Percentiles rank a stretch among this genome's conserved stretches.
phyloP scores from a whole-genome alignment of 179 eudicot species.

The Spinacia oleracea region DNA sequence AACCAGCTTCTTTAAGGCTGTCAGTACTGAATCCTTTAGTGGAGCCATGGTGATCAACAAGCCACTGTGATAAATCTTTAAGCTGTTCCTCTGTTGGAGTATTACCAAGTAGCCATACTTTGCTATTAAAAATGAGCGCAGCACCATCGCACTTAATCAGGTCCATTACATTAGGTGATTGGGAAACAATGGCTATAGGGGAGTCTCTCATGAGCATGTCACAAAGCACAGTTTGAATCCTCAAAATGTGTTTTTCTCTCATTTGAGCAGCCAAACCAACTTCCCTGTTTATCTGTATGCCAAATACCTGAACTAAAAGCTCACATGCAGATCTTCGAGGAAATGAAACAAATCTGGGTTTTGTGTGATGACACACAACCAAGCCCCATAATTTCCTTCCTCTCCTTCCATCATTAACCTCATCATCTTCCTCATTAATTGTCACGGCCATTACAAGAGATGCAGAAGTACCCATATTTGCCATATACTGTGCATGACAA shows the following conservation, averaged over 20 bases:
- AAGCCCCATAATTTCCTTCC: conserved; percentile 81
- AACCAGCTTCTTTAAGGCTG: conserved; percentile 86
- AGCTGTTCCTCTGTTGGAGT: conserved; percentile 71
- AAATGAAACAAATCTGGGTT: conserved; percentile 64
- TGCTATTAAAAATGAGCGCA: conserved; percentile 55
- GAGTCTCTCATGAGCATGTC: conserved; percentile 90
- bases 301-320: conserved; percentile 76
- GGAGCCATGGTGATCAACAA: conserved; percentile 55
- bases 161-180: conserved; percentile 86
- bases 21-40: conserved; percentile 82
- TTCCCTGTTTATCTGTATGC: conserved; percentile 78
- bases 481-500: conserved; percentile 90
- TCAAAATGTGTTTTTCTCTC: conserved; percentile 65
- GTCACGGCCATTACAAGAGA: conserved; percentile 82
- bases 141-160: conserved; percentile 88
- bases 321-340: conserved; percentile 85
- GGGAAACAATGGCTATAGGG: conserved; percentile 64
- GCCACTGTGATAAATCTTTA: conserved; percentile 62
- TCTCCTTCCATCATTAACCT: conserved; percentile 44
- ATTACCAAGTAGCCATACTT: conserved; percentile 62
- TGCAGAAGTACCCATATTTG: conserved; percentile 82
- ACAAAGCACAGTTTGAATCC: conserved; percentile 75
- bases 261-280: conserved; percentile 66
- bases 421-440: conserved; percentile 66
- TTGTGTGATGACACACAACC: conserved; percentile 84